Evolutionary conservation across 345 rosid species (phyloP).

Genomic region (Chamaenerion angustifolium): DNA sequence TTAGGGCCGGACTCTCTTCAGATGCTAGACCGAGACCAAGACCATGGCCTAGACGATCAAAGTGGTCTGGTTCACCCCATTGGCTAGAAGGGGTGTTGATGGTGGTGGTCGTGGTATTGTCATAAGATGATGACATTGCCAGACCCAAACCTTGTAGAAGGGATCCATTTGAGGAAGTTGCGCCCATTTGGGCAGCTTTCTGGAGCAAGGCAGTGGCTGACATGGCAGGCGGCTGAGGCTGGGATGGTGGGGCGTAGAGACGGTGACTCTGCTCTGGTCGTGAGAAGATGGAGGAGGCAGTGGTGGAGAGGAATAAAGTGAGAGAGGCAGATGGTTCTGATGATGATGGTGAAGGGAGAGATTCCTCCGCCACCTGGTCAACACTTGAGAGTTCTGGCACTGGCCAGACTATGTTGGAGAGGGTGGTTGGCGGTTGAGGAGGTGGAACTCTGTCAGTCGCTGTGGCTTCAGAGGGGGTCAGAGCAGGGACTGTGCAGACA

Average conservation of each 20-base stretch:
- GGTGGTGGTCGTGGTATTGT: not conserved
- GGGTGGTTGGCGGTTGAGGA: not conserved
- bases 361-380: slow-evolving; percentile 3
- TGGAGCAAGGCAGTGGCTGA: slow-evolving; percentile 96
- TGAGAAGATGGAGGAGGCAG: slow-evolving; percentile 27
- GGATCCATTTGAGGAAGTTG: slow-evolving; percentile 37
- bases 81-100: slow-evolving; percentile 2
- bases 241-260: slow-evolving; percentile 24
- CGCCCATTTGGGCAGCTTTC: slow-evolving; percentile 91
- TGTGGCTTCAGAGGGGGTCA: no score
- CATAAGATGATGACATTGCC: slow-evolving; percentile 12
- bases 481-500: slow-evolving; percentile 1
- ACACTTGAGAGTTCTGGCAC: not conserved
- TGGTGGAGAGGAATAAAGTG: slow-evolving; percentile 49
- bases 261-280: slow-evolving; percentile 14
- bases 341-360: slow-evolving; percentile 17
- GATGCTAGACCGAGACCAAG: slow-evolving; percentile 31
- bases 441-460: no score
- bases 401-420: slow-evolving; percentile 18
- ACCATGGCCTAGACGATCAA: slow-evolving; percentile 11
- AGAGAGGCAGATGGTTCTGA: slow-evolving; percentile 50
- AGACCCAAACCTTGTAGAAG: slow-evolving; percentile 41
- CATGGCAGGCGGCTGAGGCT: slow-evolving; percentile 34
- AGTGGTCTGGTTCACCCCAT: no score
- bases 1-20: slow-evolving; percentile 8